Evolutionary conservation across 305 asterid species (phyloP).

Genomic region (Solanum aculeatissimum): DNA sequence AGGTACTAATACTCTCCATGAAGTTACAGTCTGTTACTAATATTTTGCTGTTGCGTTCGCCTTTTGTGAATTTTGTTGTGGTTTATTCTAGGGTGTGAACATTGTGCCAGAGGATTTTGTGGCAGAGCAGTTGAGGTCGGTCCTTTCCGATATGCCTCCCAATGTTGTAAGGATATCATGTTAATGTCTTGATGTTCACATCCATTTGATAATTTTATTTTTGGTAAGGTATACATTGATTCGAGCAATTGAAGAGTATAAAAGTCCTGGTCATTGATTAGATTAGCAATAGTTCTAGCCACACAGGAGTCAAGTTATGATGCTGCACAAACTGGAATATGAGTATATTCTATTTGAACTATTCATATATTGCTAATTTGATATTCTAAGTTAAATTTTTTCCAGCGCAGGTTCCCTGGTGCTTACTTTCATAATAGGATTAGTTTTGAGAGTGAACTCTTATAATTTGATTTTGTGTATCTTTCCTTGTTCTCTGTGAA

Average conservation of each 20-base stretch:
- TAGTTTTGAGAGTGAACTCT: too few species aligned
- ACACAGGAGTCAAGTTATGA: not conserved
- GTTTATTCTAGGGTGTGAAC: constrained; percentile 56
- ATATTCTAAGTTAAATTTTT: not conserved
- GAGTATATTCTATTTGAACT: not conserved
- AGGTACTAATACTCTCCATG: constrained; percentile 26
- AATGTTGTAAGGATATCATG: constrained; percentile 61
- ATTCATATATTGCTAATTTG: not conserved
- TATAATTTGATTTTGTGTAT: not conserved
- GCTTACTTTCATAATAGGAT: not conserved
- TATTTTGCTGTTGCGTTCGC: not conserved
- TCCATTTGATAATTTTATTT: not conserved
- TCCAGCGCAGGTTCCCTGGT: not conserved
- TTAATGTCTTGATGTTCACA: not conserved
- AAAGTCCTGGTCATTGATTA: not conserved
- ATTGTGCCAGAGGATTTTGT: constrained; percentile 52
- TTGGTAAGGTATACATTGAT: not conserved
- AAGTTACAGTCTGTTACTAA: not conserved
- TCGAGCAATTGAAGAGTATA: not conserved
- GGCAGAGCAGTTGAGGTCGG: constrained; percentile 65
- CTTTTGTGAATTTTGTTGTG: not conserved
- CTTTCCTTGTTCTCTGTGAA: not conserved
- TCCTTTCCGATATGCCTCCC: constrained; percentile 78
- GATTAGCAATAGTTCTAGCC: not conserved
- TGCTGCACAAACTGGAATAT: not conserved